Evolutionary conservation across 257 asterid species (phyloP).

Genomic region (Paulownia fortunei): DNA sequence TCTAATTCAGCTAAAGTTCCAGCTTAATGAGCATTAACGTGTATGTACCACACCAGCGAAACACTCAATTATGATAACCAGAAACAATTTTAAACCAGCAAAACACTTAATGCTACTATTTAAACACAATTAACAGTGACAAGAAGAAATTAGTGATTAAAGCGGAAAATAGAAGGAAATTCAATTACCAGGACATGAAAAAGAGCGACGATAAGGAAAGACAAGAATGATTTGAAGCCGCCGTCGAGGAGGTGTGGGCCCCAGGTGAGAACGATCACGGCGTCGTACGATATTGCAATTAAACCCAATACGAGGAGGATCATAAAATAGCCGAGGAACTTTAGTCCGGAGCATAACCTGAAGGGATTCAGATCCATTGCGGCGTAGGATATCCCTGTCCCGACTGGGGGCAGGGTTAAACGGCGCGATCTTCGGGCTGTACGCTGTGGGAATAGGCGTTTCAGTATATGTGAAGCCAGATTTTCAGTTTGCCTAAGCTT

Average conservation of each 20-base stretch:
- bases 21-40: too few relatives aligned
- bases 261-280: conserved; percentile 70
- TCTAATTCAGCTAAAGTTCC: neutral
- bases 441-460: conserved; percentile 43
- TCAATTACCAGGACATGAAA: conserved; percentile 74
- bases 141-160: neutral
- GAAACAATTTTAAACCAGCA: neutral
- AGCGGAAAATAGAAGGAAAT: neutral
- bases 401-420: conserved; percentile 7
- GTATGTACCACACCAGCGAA: neutral
- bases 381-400: conserved; percentile 15
- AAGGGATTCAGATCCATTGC: conserved; percentile 75
- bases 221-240: conserved; percentile 47
- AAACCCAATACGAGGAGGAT: conserved; percentile 59
- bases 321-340: conserved; percentile 80
- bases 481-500: conserved; percentile 17
- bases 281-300: conserved; percentile 67
- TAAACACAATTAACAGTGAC: neutral
- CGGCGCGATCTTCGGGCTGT: conserved; percentile 39
- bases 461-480: conserved; percentile 40
- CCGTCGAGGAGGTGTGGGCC: conserved; percentile 70
- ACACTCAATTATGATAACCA: neutral
- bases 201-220: conserved; percentile 52
- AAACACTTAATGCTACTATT: neutral
- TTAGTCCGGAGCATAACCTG: conserved; percentile 71